Conservation (phyloP, 163 green algal genomes). For the Prototheca stagnorum region DNA sequence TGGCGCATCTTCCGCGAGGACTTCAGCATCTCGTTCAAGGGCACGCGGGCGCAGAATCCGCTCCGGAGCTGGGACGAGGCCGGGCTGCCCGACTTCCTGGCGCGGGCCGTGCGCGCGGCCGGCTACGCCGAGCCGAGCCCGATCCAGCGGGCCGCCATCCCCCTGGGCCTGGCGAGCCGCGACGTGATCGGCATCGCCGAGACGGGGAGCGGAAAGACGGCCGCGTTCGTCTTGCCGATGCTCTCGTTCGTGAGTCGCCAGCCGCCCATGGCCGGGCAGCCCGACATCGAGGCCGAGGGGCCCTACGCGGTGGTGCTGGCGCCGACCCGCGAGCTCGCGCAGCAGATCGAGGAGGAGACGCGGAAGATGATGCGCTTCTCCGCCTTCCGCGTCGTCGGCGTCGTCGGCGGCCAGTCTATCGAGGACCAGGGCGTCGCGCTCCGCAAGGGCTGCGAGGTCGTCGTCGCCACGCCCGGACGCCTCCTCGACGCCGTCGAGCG, state of each 20-base stretch:
- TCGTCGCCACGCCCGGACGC: conserved; percentile 91
- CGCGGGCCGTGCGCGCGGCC: conserved; percentile 58
- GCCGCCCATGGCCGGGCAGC: conserved; percentile 63
- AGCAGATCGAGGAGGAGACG: conserved; percentile 97
- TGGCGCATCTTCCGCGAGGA: conserved; percentile 99
- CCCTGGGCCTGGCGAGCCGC: conserved; percentile 64
- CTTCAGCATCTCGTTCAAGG: conserved; percentile 92
- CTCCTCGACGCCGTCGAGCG: conserved; percentile 79
- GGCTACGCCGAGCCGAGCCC: conserved; percentile 88
- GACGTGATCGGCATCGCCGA: conserved; percentile 93
- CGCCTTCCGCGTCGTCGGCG: conserved; percentile 30
- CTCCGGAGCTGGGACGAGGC: conserved; percentile 87
- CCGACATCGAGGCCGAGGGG: conserved; percentile 57
- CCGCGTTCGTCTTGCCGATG: conserved; percentile 94
- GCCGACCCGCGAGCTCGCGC: conserved; percentile 72
- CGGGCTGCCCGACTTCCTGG: conserved; percentile 40
- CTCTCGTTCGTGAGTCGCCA: conserved; percentile 84
- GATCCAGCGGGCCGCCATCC: conserved; percentile 96
- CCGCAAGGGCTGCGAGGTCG: conserved; percentile 83
- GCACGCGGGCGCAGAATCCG: conserved; percentile 32
- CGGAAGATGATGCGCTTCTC: conserved; percentile 82
- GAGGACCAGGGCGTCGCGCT: conserved; percentile 94
- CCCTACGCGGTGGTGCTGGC: conserved; percentile 75
- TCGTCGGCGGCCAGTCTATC: conserved; percentile 83
- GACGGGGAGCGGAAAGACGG: conserved; percentile 83